These are phyloP conservation scores for Aeminium ludgeri DNA, from an alignment of 495 filamentous ascomycete species.

Conservation along the genomic window DNA sequence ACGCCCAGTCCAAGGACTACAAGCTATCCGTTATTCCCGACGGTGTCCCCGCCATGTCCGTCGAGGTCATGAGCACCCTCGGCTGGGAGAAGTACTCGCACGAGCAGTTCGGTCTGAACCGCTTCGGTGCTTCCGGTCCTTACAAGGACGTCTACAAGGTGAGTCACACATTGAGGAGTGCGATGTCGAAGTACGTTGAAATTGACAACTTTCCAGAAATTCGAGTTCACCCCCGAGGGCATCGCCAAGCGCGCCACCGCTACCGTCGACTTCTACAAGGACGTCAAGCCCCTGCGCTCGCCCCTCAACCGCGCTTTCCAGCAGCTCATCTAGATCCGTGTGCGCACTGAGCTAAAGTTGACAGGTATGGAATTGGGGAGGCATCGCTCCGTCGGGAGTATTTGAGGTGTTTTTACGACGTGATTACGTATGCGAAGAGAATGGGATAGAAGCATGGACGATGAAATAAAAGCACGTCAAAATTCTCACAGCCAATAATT, in stretches of 20 bases:
- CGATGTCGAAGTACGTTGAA: no score
- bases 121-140: slow-evolving; percentile 89
- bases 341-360: no score
- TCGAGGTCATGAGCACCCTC: slow-evolving; percentile 85
- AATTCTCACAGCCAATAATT: no score
- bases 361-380: no score
- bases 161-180: slow-evolving; percentile 21
- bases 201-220: slow-evolving; percentile 48
- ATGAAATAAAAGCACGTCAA: no score
- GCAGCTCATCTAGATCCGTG: slow-evolving; percentile 50
- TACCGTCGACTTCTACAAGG: slow-evolving; percentile 96
- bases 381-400: no score
- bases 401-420: no score
- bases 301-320: slow-evolving; percentile 88
- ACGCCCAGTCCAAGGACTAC: slow-evolving; percentile 87
- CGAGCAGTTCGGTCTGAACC: slow-evolving; percentile 97
- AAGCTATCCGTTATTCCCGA: slow-evolving; percentile 78
- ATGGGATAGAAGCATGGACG: no score
- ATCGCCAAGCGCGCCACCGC: slow-evolving; percentile 82
- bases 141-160: slow-evolving; percentile 97
- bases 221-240: slow-evolving; percentile 95
- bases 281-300: slow-evolving; percentile 67
- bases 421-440: no score
- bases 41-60: slow-evolving; percentile 79
- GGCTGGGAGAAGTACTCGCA: slow-evolving; percentile 98